A percentile compares a stretch with the other conserved stretches of the same genome.
These are phyloP conservation scores for Fraxinus baroniana DNA, from an alignment of 305 asterid species.

Conservation along the genomic window DNA sequence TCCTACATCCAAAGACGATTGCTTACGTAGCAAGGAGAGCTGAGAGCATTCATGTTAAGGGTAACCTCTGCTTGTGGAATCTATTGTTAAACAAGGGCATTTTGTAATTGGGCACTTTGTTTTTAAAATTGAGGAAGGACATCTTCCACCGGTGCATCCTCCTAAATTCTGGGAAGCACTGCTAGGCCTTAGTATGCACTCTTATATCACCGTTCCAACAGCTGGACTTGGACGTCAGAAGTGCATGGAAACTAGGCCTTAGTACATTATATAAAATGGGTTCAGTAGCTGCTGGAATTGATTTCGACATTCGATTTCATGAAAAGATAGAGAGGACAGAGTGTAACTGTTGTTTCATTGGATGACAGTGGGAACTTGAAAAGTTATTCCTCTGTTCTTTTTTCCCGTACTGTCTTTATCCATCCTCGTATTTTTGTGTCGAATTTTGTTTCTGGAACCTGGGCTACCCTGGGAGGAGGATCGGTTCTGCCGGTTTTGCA, in stretches of 20 bases:
- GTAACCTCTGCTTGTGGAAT: background rate
- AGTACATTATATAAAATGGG: background rate
- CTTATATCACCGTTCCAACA: background rate
- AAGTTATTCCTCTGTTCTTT: background rate
- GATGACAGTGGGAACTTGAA: background rate
- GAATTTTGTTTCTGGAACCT: background rate
- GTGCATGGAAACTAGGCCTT: background rate
- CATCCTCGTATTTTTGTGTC: background rate
- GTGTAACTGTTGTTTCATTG: background rate
- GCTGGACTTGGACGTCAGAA: background rate
- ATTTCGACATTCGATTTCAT: background rate
- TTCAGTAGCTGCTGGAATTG: background rate
- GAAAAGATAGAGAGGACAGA: background rate
- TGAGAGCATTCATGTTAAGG: background rate
- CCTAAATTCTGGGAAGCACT: background rate
- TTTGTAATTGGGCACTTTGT: background rate
- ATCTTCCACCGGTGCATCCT: background rate
- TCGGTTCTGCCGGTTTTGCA: background rate
- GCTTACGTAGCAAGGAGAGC: background rate
- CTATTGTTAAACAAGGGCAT: background rate
- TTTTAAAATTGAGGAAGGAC: background rate
- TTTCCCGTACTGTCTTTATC: background rate
- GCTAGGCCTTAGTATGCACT: background rate
- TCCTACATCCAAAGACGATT: background rate
- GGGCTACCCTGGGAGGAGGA: background rate